phyloP scores from a whole-genome alignment of 768 basidiomycete species.

The Scleroderma bovista region DNA sequence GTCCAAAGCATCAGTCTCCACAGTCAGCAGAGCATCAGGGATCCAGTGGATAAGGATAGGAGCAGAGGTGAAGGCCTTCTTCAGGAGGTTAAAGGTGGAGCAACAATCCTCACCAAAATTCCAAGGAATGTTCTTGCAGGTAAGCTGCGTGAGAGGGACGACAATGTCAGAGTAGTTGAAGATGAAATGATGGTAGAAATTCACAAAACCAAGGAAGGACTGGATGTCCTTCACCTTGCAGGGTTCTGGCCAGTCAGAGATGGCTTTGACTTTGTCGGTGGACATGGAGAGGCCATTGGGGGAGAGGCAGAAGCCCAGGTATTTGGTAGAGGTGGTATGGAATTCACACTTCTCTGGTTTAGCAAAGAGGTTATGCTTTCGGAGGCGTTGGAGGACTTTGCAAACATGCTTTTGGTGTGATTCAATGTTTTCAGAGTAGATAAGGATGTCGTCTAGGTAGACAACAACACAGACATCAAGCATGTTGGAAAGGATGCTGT shows the following conservation, averaged over 20 bases:
- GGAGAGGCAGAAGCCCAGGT: conserved; percentile 30
- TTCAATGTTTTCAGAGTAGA: neutral
- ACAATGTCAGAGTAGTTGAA: neutral
- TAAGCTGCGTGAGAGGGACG: neutral
- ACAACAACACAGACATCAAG: conserved; percentile 32
- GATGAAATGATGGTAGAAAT: neutral
- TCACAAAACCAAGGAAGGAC: neutral
- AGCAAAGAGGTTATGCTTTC: conserved; percentile 17
- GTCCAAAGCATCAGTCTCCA: neutral
- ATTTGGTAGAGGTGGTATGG: conserved; percentile 16
- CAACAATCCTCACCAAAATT: too few relatives aligned
- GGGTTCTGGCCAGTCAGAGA: conserved; percentile 29
- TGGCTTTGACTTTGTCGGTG: conserved; percentile 31
- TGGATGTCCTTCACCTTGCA: conserved; percentile 13
- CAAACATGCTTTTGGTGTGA: conserved; percentile 4
- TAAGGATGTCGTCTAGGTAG: conserved; percentile 39
- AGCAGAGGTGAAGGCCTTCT: neutral
- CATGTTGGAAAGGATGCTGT: conserved; percentile 3
- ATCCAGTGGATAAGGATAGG: too few relatives aligned
- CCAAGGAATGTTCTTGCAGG: neutral
- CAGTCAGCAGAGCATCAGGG: neutral
- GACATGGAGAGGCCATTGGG: conserved; percentile 31
- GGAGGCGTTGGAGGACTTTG: conserved; percentile 18
- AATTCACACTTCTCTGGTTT: conserved; percentile 13
- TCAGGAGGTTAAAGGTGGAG: neutral